Base-by-base conservation (phyloP, 1,139 yeast genomes). In the Hansenula lynferdii region DNA sequence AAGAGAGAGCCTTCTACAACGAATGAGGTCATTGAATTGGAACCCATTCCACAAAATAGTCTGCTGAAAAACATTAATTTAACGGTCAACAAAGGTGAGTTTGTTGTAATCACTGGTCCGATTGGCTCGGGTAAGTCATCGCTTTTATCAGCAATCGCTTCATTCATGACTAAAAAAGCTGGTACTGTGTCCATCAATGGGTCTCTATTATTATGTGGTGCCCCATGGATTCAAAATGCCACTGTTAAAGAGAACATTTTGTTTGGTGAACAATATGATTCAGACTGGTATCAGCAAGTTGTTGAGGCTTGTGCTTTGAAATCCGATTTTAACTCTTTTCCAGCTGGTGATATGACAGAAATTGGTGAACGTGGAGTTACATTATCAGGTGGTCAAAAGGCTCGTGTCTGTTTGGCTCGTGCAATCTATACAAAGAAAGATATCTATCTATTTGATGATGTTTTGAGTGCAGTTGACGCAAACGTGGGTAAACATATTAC, bases 341-440 rank as follows among this genome's bases (percentile, higher is more conserved):
- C 87, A 3, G 90, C 83, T 20, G 90, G 95, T 37, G 96, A 87
- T 54, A 57, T 60, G 41, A 85, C 96, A 2, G 95, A 86, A 60
- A 82, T 87, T 42, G 96, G 96, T 43, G 96, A 87, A 59, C 74
- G 94, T 47, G 96, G 96, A 46, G 84, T 87, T 43, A 86, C 94
- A 0, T 63, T 87, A 27, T 85, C 95, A 3, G 96, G 96, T 39
- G 96, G 96, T 23, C 96, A 87, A 60, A 87, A 87, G 61, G 94
- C 96, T 1, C 58, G 67, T 61, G 52, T 62, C 3, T 81, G 79
- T 50, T 66, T 87, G 40, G 96, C 96, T 1, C 71, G 96, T 48
- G 85, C 95, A 3, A 85, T 84, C 3, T 87, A 87, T 57, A 76
- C 81, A 27, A 67, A 75, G 39, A 65, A 69, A 15, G 87, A 83